A percentile compares a stretch with the other conserved stretches of the same genome.
These are phyloP conservation scores for Kwoniella pini DNA, from an alignment of 768 basidiomycete species.

Conservation along the genomic window DNA sequence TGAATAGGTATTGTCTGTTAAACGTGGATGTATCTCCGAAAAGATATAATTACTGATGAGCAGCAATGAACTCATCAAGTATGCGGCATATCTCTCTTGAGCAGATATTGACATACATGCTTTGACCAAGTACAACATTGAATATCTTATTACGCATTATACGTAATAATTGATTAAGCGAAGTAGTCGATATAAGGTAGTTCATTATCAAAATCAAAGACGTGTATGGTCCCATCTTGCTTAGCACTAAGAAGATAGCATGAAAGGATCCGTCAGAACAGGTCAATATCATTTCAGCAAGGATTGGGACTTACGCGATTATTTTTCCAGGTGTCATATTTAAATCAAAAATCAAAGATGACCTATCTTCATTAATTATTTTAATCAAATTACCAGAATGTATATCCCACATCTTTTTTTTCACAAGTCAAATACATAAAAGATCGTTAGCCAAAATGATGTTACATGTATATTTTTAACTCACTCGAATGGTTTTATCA, in stretches of 20 bases:
- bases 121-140: too few relatives aligned
- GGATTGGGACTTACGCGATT: constrained; percentile 19
- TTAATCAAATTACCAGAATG: constrained; percentile 20
- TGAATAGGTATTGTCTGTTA: too few relatives aligned
- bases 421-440: not conserved
- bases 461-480: not conserved
- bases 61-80: too few relatives aligned
- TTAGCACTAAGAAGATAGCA: constrained; percentile 15
- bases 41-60: too few relatives aligned
- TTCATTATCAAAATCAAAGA: constrained; percentile 26
- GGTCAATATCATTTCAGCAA: not conserved
- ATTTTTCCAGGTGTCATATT: constrained; percentile 12
- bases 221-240: constrained; percentile 26
- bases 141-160: too few relatives aligned
- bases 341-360: constrained; percentile 24
- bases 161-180: constrained; percentile 22
- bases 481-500: constrained; percentile 33
- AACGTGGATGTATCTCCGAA: too few relatives aligned
- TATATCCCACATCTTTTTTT: constrained; percentile 25
- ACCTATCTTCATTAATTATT: constrained; percentile 6
- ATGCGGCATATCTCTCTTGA: too few relatives aligned
- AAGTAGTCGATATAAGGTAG: constrained; percentile 36
- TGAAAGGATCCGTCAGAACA: not conserved
- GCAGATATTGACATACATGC: too few relatives aligned
- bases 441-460: not conserved